Evolutionary conservation across 2,329 filamentous ascomycete genomes (phyloP), one percentile per base, ranked within the genome.

Genomic region (Seiridium unicorne): DNA sequence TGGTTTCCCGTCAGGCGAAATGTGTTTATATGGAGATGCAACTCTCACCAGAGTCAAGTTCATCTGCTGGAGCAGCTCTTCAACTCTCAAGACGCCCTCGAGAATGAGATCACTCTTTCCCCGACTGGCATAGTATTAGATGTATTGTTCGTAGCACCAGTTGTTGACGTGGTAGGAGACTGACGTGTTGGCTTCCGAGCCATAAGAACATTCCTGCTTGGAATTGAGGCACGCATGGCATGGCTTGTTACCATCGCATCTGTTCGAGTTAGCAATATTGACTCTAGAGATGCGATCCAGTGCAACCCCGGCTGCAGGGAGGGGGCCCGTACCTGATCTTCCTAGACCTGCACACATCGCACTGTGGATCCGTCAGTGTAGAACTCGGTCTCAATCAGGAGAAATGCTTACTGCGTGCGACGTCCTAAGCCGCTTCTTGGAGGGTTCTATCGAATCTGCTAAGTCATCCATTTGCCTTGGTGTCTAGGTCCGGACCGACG

Each of bases 71-170:
- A 83, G 71, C 9, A 77, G 71, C 55, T 71, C 76, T 63, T 83
- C 81, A 26, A 82, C 76, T 11, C 81, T 73, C 1, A 82, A 65
- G 3, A 81, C 78, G 4, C 80, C 79, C 60, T 82, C 80, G 3
- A 83, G 74, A 31, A 83, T 82, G 51, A 82, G 69, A 60, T 83
- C 81, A 48, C 76, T 81, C 65, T 83, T 83, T 36, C 79, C 79
- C 61, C 80, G 74, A 51, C 76, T 81, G 9, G 34, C 40, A 5
- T 38, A 1, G 3, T 51, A 44, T 55, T 7, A 36, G 34, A 49
- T 9, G 44, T 7, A 36, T 38, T 6, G 31, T 31, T 42, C 51
- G 18, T 53, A 55, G 42, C 46, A 46, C 1, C 40, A 31, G 54
- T 59, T 55, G 49, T 18, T 18, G 18, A 34, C 5, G 2, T 7